Percentiles rank a stretch among this genome's conserved stretches.
phyloP scores from a whole-genome alignment of 352 stramenopile genomes.

The Globisporangium spinosum region DNA sequence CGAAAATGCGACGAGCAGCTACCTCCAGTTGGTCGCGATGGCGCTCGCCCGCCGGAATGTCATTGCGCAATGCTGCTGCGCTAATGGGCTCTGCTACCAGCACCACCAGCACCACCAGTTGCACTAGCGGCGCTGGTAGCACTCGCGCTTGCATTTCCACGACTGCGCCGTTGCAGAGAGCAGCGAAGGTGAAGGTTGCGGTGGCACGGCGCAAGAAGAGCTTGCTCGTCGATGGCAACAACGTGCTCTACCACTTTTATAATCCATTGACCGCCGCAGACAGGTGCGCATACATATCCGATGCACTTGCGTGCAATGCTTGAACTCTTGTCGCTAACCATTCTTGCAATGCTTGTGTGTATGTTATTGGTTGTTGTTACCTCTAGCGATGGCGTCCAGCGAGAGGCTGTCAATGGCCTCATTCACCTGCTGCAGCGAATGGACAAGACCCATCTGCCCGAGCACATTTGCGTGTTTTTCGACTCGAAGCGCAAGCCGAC shows the following conservation, averaged over 20 bases:
- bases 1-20: conserved; percentile 11
- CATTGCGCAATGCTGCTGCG: not conserved
- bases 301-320: not conserved
- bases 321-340: not conserved
- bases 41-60: not conserved
- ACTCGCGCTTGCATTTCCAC: not conserved
- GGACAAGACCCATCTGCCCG: conserved; percentile 39
- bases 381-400: conserved; percentile 32
- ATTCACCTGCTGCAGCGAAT: conserved; percentile 41
- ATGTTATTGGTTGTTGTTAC: conserved; percentile 1
- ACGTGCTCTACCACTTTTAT: conserved; percentile 59
- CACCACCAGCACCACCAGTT: not conserved
- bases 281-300: conserved; percentile 23
- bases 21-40: conserved; percentile 1
- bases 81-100: not conserved
- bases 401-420: conserved; percentile 42
- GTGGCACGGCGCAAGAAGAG: conserved; percentile 30
- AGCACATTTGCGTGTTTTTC: conserved; percentile 61
- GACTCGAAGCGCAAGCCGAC: conserved; percentile 47
- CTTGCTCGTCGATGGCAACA: conserved; percentile 63
- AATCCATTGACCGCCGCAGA: conserved; percentile 32
- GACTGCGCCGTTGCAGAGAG: conserved; percentile 9
- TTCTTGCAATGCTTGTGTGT: not conserved
- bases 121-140: not conserved
- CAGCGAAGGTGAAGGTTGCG: not conserved